Evolutionary conservation across 1,284 basidiomycete species (phyloP).

Genomic region (Moesziomyces globuligerus): DNA sequence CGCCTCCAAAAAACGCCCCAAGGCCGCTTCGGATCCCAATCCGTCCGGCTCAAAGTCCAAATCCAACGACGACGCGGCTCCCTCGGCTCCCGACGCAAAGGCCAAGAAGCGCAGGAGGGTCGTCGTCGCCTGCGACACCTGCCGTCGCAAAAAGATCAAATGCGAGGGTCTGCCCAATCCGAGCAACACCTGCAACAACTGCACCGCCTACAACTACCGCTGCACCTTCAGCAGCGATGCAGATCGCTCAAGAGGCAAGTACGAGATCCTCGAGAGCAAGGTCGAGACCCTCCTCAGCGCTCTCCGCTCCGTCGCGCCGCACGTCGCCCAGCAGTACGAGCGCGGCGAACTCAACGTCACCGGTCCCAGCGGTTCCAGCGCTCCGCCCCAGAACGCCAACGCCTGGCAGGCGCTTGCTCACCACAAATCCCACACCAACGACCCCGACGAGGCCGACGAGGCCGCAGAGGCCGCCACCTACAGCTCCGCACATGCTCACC

Average conservation of each 20-base stretch:
- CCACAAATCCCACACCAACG: not conserved
- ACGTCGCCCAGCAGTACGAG: constrained; percentile 53
- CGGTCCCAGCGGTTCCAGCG: constrained; percentile 30
- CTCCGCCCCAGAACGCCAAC: constrained; percentile 47
- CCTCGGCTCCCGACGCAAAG: constrained; percentile 15
- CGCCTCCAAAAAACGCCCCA: constrained; percentile 19
- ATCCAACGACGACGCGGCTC: constrained; percentile 11
- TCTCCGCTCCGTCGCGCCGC: constrained; percentile 54
- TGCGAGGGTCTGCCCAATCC: constrained; percentile 60
- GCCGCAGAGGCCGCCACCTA: not conserved
- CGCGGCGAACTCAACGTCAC: constrained; percentile 53
- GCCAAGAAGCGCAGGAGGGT: constrained; percentile 50
- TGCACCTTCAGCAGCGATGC: constrained; percentile 57
- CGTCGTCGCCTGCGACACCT: constrained; percentile 60
- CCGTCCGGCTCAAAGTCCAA: constrained; percentile 20
- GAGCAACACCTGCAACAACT: constrained; percentile 53
- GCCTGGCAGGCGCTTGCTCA: constrained; percentile 34
- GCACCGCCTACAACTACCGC: constrained; percentile 50
- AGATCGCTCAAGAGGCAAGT: constrained; percentile 55
- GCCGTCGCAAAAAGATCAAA: constrained; percentile 60
- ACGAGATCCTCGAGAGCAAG: constrained; percentile 63
- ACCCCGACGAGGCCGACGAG: constrained; percentile 4
- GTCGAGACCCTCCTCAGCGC: constrained; percentile 56
- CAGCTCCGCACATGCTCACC: constrained; percentile 4
- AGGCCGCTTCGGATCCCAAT: constrained; percentile 8